A percentile compares a stretch with the other conserved stretches of the same genome.
phyloP scores from a whole-genome alignment of 2,329 filamentous ascomycete species.

The Thelonectria discophora region DNA sequence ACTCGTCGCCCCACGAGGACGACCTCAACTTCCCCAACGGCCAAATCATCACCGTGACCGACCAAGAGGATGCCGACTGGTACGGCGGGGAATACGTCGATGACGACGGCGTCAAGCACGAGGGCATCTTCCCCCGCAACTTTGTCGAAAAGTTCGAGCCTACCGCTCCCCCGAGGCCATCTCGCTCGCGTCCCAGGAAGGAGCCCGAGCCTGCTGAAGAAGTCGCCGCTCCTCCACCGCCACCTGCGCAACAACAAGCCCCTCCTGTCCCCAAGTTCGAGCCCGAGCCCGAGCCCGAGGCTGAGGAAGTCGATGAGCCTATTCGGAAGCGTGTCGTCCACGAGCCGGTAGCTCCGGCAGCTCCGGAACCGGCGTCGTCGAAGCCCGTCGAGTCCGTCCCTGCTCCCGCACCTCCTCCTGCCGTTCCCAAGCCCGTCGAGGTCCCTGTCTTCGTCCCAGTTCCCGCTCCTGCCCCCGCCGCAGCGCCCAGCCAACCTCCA shows the following conservation, averaged over 20 bases:
- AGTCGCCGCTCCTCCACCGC: conserved; percentile 49
- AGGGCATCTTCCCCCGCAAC: conserved; percentile 94
- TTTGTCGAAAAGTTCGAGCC: conserved; percentile 98
- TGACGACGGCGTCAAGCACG: conserved; percentile 74
- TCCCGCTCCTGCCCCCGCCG: conserved; percentile 41
- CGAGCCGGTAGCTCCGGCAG: conserved; percentile 47
- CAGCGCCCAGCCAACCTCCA: conserved; percentile 42
- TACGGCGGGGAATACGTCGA: conserved; percentile 89
- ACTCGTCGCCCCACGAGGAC: conserved; percentile 91
- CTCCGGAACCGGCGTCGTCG: conserved; percentile 36
- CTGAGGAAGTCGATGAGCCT: conserved; percentile 47
- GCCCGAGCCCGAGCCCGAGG: conserved; percentile 50
- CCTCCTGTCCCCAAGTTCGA: conserved; percentile 47
- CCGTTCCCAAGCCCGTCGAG: conserved; percentile 48
- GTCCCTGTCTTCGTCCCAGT: conserved; percentile 37
- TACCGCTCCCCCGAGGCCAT: conserved; percentile 84
- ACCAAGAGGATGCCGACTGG: conserved; percentile 93
- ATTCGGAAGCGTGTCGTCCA: conserved; percentile 46
- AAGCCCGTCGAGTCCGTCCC: conserved; percentile 51
- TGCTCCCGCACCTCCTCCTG: conserved; percentile 37
- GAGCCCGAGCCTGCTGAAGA: conserved; percentile 48
- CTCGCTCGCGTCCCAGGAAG: conserved; percentile 76
- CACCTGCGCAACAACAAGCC: conserved; percentile 43
- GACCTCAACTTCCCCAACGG: conserved; percentile 87
- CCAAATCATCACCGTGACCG: conserved; percentile 93